Conservation (phyloP, 805 yeast genomes). For the Brettanomyces bruxellensis region DNA sequence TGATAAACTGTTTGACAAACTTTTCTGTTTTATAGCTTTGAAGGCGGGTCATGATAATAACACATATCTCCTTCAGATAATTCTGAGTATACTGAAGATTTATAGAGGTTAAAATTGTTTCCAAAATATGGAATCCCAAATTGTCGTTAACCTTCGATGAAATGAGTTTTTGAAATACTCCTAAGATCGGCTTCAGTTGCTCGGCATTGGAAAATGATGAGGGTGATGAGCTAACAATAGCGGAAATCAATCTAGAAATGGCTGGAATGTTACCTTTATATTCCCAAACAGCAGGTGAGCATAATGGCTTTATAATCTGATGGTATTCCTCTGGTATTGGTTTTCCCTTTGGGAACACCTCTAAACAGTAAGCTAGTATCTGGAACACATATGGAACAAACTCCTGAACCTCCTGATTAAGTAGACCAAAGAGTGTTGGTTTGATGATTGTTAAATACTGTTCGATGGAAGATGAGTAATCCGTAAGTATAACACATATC, state of each 20-base stretch:
- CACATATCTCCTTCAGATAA: constrained; percentile 63
- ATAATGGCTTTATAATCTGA: constrained; percentile 66
- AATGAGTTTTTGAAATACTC: constrained; percentile 91
- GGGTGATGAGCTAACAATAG: constrained; percentile 48
- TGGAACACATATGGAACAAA: constrained; percentile 91
- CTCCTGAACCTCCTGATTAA: constrained; percentile 85
- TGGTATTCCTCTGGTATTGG: constrained; percentile 58
- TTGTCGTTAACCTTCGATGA: constrained; percentile 76
- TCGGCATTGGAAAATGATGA: constrained; percentile 28
- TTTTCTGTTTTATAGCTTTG: constrained; percentile 77
- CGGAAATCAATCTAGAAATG: constrained; percentile 66
- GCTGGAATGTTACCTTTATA: constrained; percentile 90
- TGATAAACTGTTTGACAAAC: constrained; percentile 60
- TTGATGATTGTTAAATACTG: constrained; percentile 44
- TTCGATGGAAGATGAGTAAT: constrained; percentile 26
- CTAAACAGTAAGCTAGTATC: constrained; percentile 71
- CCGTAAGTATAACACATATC: constrained; percentile 65
- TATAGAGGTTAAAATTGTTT: constrained; percentile 51
- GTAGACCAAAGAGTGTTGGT: constrained; percentile 56
- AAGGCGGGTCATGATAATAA: constrained; percentile 68
- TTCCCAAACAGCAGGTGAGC: constrained; percentile 94
- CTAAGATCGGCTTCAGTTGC: constrained; percentile 68
- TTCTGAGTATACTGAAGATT: constrained; percentile 41
- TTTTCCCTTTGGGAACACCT: constrained; percentile 37
- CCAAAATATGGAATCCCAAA: constrained; percentile 79